These are phyloP conservation scores for Trichoderma sp. DNA, from an alignment of 2,329 filamentous ascomycete species.

Conservation along the genomic window DNA sequence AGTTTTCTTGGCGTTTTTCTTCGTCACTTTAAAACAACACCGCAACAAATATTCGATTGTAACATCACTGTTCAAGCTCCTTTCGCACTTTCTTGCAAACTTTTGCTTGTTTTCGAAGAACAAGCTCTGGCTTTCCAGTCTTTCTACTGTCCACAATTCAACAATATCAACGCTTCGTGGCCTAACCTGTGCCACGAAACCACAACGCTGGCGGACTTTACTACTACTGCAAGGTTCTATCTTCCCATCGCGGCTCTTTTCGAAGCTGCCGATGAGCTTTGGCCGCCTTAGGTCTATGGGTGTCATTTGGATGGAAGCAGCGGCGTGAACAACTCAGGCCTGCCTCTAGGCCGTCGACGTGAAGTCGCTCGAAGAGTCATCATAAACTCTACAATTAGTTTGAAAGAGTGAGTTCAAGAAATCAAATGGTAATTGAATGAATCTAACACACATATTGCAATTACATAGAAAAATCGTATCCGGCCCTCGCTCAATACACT, in stretches of 20 bases:
- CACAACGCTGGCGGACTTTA: constrained; percentile 27
- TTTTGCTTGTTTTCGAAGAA: not conserved
- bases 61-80: not conserved
- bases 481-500: not conserved
- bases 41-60: not conserved
- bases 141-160: not conserved
- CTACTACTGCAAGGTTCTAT: not conserved
- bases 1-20: not conserved
- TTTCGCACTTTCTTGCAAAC: not conserved
- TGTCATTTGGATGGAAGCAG: constrained; percentile 1
- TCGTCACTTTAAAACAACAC: not conserved
- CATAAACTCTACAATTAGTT: not conserved
- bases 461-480: not conserved
- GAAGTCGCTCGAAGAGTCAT: not conserved
- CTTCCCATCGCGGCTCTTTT: constrained; percentile 23
- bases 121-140: not conserved
- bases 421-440: not conserved
- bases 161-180: not conserved
- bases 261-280: constrained; percentile 28
- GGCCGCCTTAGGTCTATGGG: constrained; percentile 27
- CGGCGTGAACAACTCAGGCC: not conserved
- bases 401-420: not conserved
- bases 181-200: constrained; percentile 4
- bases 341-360: not conserved
- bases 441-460: not conserved